Evolutionary conservation across 768 basidiomycete species (phyloP), one percentile per base, ranked within the genome.

Genomic region (Suillus clintonianus): DNA sequence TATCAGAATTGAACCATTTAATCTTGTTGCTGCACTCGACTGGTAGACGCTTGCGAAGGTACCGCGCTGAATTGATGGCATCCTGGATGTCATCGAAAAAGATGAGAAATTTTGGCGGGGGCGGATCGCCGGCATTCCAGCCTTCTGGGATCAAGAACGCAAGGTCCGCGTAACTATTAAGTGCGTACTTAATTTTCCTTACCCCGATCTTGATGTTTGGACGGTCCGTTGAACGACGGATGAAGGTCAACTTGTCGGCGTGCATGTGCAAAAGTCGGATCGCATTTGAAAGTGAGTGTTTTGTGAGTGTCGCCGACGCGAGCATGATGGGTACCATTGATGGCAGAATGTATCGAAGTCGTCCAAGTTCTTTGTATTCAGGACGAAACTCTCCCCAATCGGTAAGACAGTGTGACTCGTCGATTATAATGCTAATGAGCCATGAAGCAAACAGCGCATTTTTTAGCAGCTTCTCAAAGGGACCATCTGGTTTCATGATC

Each of bases 251-350:
- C 0, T 69, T 65, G 6, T 67, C 55, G 17, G 42, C 15, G 2
- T 54, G 56, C 39, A 79, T 62, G 3, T 69, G 69, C 0, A 79
- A 65, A 15, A 65, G 67, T 1, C 58, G 36, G n/a, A 55, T 64
- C 1, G 78, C 60, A 57, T 76, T 71, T 4, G 53, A 22, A 0
- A 77, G 69, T 0, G 77, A 59, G 0, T 56, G 34, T 5, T 67
- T 61, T 1, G 77, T 74, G 2, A 80, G 67, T 0, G 79, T 81
- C 0, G 79, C 79, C 0, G 78, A 80, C 4, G 72, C 66, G 9
- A 77, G 64, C 22, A 74, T 69, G 42, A 78, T 73, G 5, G 71
- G 76, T 13, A 77, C 68, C 1, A n/a, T 8, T 5, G 64, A 64
- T 3, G 77, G 68, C 8, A 82, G 66, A 5, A 78, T 61, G 62